Conservation (phyloP, 2,329 filamentous ascomycete species). For the Ilyonectria mors-panacis region DNA sequence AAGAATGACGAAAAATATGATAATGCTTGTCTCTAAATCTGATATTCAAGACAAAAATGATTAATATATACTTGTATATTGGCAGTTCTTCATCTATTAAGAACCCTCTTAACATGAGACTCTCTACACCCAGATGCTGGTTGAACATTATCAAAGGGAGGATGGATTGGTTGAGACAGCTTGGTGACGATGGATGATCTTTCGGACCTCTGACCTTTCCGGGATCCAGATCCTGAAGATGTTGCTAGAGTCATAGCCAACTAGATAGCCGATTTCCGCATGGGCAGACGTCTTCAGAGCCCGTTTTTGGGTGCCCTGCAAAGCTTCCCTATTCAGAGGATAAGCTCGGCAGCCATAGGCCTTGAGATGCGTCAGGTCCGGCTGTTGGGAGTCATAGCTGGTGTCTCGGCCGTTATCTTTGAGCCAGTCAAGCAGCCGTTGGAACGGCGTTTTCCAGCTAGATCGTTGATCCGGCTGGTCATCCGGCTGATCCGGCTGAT, state of each 20-base stretch:
- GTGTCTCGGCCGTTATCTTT: constrained; percentile 11
- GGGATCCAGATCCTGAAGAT: constrained; percentile 25
- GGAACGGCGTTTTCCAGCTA: constrained; percentile 11
- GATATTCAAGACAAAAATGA: too few species aligned
- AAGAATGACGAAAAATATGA: too few species aligned
- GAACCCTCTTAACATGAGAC: too few species aligned
- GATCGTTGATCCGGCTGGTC: too few species aligned
- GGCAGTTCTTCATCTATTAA: too few species aligned
- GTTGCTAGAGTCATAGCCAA: constrained; percentile 26
- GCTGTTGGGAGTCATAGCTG: neutral
- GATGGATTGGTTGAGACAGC: too few species aligned
- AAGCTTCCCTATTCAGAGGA: constrained; percentile 16
- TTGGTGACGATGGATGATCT: too few species aligned
- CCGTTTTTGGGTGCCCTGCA: constrained; percentile 2
- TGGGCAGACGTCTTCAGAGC: constrained; percentile 13
- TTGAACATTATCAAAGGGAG: too few species aligned
- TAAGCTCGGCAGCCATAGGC: constrained; percentile 20
- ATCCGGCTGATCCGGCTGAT: too few species aligned
- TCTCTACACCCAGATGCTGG: too few species aligned
- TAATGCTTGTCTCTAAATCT: too few species aligned
- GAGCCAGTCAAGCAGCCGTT: constrained; percentile 13
- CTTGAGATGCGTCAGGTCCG: constrained; percentile 14
- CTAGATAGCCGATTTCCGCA: constrained; percentile 21
- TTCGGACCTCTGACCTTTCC: neutral
- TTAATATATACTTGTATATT: too few species aligned